Base-by-base conservation (phyloP, 2,329 filamentous ascomycete species). In the Scytalidium lignicola region DNA sequence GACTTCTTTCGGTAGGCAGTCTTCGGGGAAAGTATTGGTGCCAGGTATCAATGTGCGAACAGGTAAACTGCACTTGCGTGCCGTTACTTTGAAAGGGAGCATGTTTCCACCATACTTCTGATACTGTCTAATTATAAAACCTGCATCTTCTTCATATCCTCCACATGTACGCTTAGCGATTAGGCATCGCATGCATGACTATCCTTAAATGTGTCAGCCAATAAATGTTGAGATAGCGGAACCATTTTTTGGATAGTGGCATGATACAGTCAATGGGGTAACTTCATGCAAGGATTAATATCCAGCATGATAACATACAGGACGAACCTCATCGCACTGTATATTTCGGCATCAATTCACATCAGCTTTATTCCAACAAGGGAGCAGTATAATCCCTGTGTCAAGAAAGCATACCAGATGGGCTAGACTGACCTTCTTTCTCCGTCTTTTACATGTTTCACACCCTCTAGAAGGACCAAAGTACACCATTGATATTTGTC, bases 291-390 rank as follows among this genome's bases (percentile, higher is more conserved):
- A 8, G 12, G 32, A 13, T 5, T n/a, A 17, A n/a, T 37, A 5
- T 17, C 6, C 6, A 37, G 32, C 32, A 7, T 37, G 7, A 7
- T 37, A 15, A 17, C 56, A 29, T 54, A 59, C 57, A 41, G 56
- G 57, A 39, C 57, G 57, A 41, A 50, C 48, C 46, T 54, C 55
- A 41, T 60, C 57, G 47, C 57, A 60, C 57, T 59, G 29, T 41
- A 44, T 42, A 17, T 45, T 45, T 19, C 39, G 9, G 41, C 20
- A 47, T 48, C 9, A 12, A 29, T 17, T n/a, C 26, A 10, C 29
- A 44, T 18, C 17, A 46, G 29, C 7, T 4, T n/a, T 5, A 17
- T 13, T 5, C 32, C 15, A 37, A 26, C 15, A 37, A 37, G 32
- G 15, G 32, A 10, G 23, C 10, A 5, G 23, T n/a, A 28, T 13